Evolutionary conservation across 768 basidiomycete species (phyloP).

Genomic region (Hygrophoropsis aurantiaca): DNA sequence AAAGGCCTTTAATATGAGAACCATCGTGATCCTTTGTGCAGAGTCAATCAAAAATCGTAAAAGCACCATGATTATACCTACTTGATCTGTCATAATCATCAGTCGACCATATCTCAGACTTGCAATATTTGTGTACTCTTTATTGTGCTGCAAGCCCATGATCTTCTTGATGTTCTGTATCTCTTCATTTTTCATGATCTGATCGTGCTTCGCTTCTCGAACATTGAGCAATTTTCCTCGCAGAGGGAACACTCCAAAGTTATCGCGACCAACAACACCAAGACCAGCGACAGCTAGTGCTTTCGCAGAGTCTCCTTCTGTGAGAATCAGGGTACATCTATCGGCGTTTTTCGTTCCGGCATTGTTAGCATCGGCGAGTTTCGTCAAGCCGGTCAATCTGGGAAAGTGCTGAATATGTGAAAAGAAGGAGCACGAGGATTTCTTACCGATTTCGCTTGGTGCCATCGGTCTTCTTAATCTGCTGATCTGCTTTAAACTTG

Average conservation of each 20-base stretch:
- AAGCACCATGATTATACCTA: conserved; percentile 32
- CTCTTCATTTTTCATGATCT: conserved; percentile 98
- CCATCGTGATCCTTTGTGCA: conserved; percentile 90
- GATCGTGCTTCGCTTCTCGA: conserved; percentile 92
- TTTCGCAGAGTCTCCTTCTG: conserved; percentile 99
- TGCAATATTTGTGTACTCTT: conserved; percentile 69
- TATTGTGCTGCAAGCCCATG: conserved; percentile 92
- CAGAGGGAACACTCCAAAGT: conserved; percentile 96
- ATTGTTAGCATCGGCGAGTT: conserved; percentile 96
- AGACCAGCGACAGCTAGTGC: conserved; percentile 94
- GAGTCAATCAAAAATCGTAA: neutral
- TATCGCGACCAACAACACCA: conserved; percentile 91
- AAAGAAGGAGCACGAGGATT: neutral
- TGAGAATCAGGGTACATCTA: conserved; percentile 92
- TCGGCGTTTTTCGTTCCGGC: conserved; percentile 82
- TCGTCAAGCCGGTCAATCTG: conserved; percentile 88
- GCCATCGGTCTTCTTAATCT: conserved; percentile 95
- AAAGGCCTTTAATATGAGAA: conserved; percentile 99
- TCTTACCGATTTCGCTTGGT: conserved; percentile 79
- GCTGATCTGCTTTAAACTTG: conserved; percentile 93
- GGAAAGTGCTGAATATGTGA: neutral
- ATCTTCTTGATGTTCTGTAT: conserved; percentile 98
- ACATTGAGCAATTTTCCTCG: conserved; percentile 97
- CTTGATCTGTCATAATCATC: conserved; percentile 99
- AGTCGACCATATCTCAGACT: conserved; percentile 88